Evolutionary conservation across 805 yeast species (phyloP).

Genomic region (Candida nitratophila): DNA sequence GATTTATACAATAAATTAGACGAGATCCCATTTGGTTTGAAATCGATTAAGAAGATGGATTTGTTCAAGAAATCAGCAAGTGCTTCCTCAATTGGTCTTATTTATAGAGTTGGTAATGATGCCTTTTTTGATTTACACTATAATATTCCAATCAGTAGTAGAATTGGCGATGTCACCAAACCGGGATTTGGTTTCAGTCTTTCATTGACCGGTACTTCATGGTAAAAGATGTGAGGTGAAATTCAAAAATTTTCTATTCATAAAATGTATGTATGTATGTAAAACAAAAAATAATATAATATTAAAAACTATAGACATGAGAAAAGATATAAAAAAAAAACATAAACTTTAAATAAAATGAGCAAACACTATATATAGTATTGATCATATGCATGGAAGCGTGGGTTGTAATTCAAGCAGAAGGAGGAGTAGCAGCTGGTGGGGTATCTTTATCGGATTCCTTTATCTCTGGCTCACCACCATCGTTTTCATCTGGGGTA

Average conservation of each 20-base stretch:
- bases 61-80: conserved; percentile 36
- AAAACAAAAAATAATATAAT: background rate
- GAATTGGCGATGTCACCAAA: conserved; percentile 41
- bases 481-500: background rate
- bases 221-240: no score
- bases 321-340: conserved; percentile 38
- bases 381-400: no score
- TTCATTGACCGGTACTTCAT: conserved; percentile 11
- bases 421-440: background rate
- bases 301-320: background rate
- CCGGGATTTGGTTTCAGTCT: conserved; percentile 44
- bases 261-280: background rate
- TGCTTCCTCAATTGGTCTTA: conserved; percentile 28
- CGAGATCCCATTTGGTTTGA: conserved; percentile 2
- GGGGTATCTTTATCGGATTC: background rate
- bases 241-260: no score
- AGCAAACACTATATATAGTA: background rate
- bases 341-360: background rate
- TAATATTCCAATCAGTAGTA: conserved; percentile 50
- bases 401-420: background rate
- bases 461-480: background rate
- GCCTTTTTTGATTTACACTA: conserved; percentile 66
- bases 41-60: conserved; percentile 6
- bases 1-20: conserved; percentile 30
- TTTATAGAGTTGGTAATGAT: conserved; percentile 29